Base-by-base conservation (phyloP, 108 stramenopile genomes). In the Mediolabrus comicus region DNA sequence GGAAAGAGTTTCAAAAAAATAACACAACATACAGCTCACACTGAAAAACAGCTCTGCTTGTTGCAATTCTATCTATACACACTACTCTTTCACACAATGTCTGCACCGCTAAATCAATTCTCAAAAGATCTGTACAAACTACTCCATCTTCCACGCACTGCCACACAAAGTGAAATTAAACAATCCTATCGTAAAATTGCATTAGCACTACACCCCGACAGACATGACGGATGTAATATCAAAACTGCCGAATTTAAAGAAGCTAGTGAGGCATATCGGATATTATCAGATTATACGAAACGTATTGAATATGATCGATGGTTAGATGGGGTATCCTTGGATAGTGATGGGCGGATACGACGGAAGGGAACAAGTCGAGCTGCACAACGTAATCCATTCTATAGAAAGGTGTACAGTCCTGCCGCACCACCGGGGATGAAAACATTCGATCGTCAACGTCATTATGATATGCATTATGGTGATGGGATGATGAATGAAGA, bases 401-500 rank as follows among this genome's bases (percentile, higher is more conserved):
- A 91, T 69, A 75, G 92, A 51, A 94, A 92, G 72, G 90, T 92
- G 25, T 94, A 92, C 64, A 59, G 86, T 17, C 93, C 90, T 0
- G 71, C 68, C 11, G 76, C 89, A 14, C 93, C 90, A 17, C 89
- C 89, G 27, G 80, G 87, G 68, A 80, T 84, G 56, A 87, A 89
- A 56, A 87, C 78, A 22, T 92, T 89, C 77, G 87, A 94, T 73
- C 79, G 74, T 14, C 83, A 87, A 39, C 68, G 76, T 41, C 91
- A 92, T 72, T 90, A 77, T 33, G 92, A 95, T 55, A 88, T 90
- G 87, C 93, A 95, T 63, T 95, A 95, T 53, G 93, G 93, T 32
- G 80, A 89, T 51, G 93, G 93, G 9, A 88, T 92, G 82, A 84
- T 84, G 76, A 79, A 66, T 33, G 89, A 95, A 52, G 89, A 86